A percentile compares a stretch with the other conserved stretches of the same genome.
Evolutionary conservation across 192 early-diverging fungal species (phyloP).

Genomic region (Coemansia asiatica): DNA sequence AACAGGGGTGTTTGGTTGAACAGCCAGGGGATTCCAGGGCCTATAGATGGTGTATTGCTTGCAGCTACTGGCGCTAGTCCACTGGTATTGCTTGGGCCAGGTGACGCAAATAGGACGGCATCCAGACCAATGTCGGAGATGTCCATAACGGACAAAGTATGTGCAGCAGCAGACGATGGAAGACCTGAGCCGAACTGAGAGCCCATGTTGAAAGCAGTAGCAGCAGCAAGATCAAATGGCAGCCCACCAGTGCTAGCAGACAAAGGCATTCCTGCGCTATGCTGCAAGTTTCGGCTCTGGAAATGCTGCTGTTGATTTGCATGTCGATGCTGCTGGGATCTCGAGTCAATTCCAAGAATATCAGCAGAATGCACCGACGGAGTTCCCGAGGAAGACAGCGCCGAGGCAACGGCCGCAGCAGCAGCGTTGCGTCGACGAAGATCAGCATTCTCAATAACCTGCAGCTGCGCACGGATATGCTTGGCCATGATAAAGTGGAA

Average conservation of each 20-base stretch:
- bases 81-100: background rate
- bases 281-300: background rate
- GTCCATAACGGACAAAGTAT: background rate
- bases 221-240: conserved; percentile 21
- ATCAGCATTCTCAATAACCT: conserved; percentile 40
- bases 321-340: conserved; percentile 2
- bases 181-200: background rate
- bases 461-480: conserved; percentile 52
- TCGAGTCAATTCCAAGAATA: background rate
- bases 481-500: conserved; percentile 57
- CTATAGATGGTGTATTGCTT: background rate
- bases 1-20: background rate
- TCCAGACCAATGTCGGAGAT: conserved; percentile 9
- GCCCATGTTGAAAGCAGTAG: conserved; percentile 12
- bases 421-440: conserved; percentile 7
- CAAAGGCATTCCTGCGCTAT: background rate
- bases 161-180: conserved; percentile 7
- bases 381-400: background rate
- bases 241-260: background rate
- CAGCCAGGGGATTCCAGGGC: conserved; percentile 1
- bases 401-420: conserved; percentile 8
- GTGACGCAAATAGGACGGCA: conserved; percentile 4
- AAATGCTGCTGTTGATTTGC: background rate
- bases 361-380: background rate
- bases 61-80: background rate